Base-by-base conservation (phyloP, 495 filamentous ascomycete species). In the Pseudotulostoma volvatum region DNA sequence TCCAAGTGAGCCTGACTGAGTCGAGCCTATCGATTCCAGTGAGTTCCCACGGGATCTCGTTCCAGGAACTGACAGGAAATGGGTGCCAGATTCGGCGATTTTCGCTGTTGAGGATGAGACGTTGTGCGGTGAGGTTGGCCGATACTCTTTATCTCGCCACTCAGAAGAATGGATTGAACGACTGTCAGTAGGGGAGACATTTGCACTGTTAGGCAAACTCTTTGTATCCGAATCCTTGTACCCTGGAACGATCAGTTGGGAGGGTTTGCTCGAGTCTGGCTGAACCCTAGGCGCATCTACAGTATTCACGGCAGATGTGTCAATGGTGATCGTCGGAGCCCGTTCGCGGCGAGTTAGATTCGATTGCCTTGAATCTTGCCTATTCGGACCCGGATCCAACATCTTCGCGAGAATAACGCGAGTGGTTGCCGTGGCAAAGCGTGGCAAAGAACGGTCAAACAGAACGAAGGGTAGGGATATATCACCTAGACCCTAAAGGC, bases 81-180 rank as follows among this genome's bases (percentile, higher is more conserved):
- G 69, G 20, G 72, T 69, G 40, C 70, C 55, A 30, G 57, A 40
- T 25, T 73, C 66, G 9, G 57, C 54, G 44, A 56, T 56, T 45
- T 70, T 68, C 18, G 62, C 55, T 13, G 68, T 60, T 1, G 79
- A 81, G 9, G 80, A 87, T 4, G 83, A 87, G 37, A 93, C 58
- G 59, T 94, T 92, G 56, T 93, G 86, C 0, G 85, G 81, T 32
- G 85, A 93, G 0, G 79, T 84, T n/a, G 85, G 86, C 38, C 83
- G 66, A 50, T 77, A 82, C 40, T 84, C 79, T 49, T 64, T 71
- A 45, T 85, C 78, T 44, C 66, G 70, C 49, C 69, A 74, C 42
- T 93, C 84, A 33, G 83, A 84, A 3, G 81, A 84, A 37, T 63
- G 64, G 0, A 70, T 58, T 18, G 61, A 65, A 37, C 74, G 71